These are phyloP conservation scores for Boletus patriciae DNA, from an alignment of 768 basidiomycete genomes.

Conservation along the genomic window DNA sequence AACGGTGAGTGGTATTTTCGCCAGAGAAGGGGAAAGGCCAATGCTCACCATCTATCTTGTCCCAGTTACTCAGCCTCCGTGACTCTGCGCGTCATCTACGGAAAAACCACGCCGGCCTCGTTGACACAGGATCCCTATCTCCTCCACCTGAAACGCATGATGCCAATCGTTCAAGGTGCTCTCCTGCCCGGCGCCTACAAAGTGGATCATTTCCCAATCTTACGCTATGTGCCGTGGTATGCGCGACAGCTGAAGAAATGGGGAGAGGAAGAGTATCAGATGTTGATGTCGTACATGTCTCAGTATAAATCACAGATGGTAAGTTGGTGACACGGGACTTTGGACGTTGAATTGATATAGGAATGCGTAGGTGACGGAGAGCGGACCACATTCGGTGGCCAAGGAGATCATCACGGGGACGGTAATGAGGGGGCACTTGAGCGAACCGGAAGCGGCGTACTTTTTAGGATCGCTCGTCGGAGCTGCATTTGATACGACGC, in stretches of 20 bases:
- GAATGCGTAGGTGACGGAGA: conserved; percentile 8
- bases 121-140: conserved; percentile 22
- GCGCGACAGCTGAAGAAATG: conserved; percentile 53
- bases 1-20: conserved; percentile 36
- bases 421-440: conserved; percentile 46
- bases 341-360: neutral
- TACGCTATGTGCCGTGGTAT: conserved; percentile 60
- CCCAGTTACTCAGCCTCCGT: conserved; percentile 29
- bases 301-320: conserved; percentile 48
- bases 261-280: conserved; percentile 50
- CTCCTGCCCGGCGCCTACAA: conserved; percentile 34
- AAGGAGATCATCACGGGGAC: conserved; percentile 51
- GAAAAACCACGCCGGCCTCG: conserved; percentile 22
- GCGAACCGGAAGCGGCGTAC: conserved; percentile 54
- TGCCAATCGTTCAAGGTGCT: conserved; percentile 31
- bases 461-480: conserved; percentile 63
- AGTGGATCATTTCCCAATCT: conserved; percentile 38
- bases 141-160: conserved; percentile 30
- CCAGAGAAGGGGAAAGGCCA: neutral
- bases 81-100: conserved; percentile 30
- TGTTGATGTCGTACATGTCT: conserved; percentile 49
- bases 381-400: conserved; percentile 40
- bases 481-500: conserved; percentile 57
- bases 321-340: neutral
- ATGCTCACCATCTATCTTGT: neutral